Percentiles rank a stretch among this genome's conserved stretches.
phyloP scores from a whole-genome alignment of 1,139 yeast genomes.

The Wickerhamomyces sp. region DNA sequence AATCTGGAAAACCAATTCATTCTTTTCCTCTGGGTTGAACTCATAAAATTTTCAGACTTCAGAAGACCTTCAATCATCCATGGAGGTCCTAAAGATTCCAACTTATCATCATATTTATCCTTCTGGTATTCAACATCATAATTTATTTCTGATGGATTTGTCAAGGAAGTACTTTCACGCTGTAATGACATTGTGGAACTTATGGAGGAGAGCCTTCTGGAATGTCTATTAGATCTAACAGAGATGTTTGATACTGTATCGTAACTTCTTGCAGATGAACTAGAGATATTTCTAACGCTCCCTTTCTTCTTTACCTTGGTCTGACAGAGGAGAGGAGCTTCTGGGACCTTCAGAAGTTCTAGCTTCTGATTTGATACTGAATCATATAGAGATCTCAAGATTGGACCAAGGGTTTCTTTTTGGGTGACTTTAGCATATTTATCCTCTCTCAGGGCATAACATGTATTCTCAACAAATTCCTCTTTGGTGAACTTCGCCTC shows the following conservation, averaged over 20 bases:
- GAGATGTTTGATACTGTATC: slow-evolving; percentile 18
- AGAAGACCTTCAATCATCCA: slow-evolving; percentile 76
- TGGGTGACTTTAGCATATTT: slow-evolving; percentile 28
- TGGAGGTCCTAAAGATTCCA: slow-evolving; percentile 70
- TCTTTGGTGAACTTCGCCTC: slow-evolving; percentile 29
- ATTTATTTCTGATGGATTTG: slow-evolving; percentile 20
- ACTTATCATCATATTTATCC: slow-evolving; percentile 42
- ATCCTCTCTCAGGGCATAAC: slow-evolving; percentile 37
- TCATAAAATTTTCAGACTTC: slow-evolving; percentile 29
- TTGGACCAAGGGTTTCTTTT: slow-evolving; percentile 17
- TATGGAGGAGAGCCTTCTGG: slow-evolving; percentile 19
- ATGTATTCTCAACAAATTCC: slow-evolving; percentile 55
- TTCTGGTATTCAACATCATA: slow-evolving; percentile 17
- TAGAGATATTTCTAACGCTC: slow-evolving; percentile 6
- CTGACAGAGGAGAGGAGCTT: background rate
- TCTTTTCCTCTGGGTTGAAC: slow-evolving; percentile 23
- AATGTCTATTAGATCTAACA: slow-evolving; percentile 11
- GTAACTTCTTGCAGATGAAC: slow-evolving; percentile 3
- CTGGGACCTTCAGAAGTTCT: slow-evolving; percentile 9
- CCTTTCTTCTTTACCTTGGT: slow-evolving; percentile 3
- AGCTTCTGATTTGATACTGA: slow-evolving; percentile 13
- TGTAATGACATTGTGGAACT: slow-evolving; percentile 14
- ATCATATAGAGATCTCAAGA: slow-evolving; percentile 10
- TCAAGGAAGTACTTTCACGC: slow-evolving; percentile 12
- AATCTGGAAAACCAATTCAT: slow-evolving; percentile 18